phyloP scores from a whole-genome alignment of 179 eudicot species.

The Sideroxylon spinosum region DNA sequence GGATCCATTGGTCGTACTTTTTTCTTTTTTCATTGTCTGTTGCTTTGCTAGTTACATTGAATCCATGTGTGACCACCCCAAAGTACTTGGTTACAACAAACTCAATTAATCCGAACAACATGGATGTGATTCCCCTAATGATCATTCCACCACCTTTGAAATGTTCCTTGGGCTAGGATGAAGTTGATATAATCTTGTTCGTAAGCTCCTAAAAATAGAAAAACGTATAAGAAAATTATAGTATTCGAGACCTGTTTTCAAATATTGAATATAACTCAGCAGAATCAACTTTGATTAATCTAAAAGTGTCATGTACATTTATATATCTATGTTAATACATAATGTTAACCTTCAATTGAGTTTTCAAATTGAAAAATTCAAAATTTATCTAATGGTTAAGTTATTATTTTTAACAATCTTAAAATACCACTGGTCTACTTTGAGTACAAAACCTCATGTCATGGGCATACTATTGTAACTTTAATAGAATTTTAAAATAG shows the following conservation, averaged over 20 bases:
- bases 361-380: too few relatives aligned
- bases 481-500: too few relatives aligned
- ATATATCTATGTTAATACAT: too few relatives aligned
- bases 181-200: conserved; percentile 59
- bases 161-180: conserved; percentile 40
- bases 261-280: too few relatives aligned
- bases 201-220: conserved; percentile 54
- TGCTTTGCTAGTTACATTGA: conserved; percentile 62
- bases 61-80: conserved; percentile 45
- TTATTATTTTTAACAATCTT: too few relatives aligned
- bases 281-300: too few relatives aligned
- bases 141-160: conserved; percentile 68
- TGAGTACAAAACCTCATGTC: too few relatives aligned
- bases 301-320: too few relatives aligned
- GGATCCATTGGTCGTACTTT: conserved; percentile 61
- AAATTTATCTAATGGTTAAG: too few relatives aligned
- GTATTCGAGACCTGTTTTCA: conserved; percentile 46
- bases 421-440: too few relatives aligned
- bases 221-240: conserved; percentile 44
- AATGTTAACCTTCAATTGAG: too few relatives aligned
- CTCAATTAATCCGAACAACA: conserved; percentile 46
- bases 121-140: conserved; percentile 55
- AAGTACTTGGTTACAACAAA: conserved; percentile 29
- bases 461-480: too few relatives aligned
- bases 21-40: conserved; percentile 50